A percentile compares a stretch with the other conserved stretches of the same genome.
Evolutionary conservation across 1,284 basidiomycete species (phyloP).

Genomic region (Moesziomyces parantarcticus): DNA sequence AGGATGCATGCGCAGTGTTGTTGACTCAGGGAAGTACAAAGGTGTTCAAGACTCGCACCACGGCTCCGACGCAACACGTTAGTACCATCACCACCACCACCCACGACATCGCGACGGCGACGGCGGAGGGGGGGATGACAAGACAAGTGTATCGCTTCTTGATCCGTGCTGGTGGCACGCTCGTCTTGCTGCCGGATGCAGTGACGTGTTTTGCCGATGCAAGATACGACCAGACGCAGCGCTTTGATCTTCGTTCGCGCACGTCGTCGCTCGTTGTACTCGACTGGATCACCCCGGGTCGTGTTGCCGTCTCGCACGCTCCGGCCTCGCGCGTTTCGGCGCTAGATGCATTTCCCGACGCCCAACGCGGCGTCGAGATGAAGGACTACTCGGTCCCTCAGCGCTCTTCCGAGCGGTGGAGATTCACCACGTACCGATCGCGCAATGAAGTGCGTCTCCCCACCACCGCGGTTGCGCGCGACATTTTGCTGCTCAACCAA

Average conservation of each 20-base stretch:
- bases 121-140: constrained; percentile 9
- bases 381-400: constrained; percentile 2
- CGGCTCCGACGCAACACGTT: constrained; percentile 11
- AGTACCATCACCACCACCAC: constrained; percentile 12
- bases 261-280: constrained; percentile 57
- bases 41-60: constrained; percentile 56
- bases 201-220: constrained; percentile 62
- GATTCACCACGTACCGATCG: constrained; percentile 83
- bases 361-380: not conserved
- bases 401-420: constrained; percentile 82
- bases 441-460: constrained; percentile 83
- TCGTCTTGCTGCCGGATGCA: constrained; percentile 62
- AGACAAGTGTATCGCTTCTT: constrained; percentile 46
- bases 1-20: constrained; percentile 74
- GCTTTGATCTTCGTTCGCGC: constrained; percentile 54
- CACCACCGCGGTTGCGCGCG: constrained; percentile 76
- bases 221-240: constrained; percentile 60
- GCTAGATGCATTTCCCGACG: not conserved
- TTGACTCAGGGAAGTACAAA: constrained; percentile 79
- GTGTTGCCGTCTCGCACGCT: constrained; percentile 18
- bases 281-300: constrained; percentile 66
- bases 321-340: not conserved
- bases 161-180: constrained; percentile 48
- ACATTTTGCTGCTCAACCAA: constrained; percentile 80
- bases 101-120: not conserved